These are phyloP conservation scores for Stachybotrys echinatus DNA, from an alignment of 2,329 filamentous ascomycete species.

Conservation along the genomic window DNA sequence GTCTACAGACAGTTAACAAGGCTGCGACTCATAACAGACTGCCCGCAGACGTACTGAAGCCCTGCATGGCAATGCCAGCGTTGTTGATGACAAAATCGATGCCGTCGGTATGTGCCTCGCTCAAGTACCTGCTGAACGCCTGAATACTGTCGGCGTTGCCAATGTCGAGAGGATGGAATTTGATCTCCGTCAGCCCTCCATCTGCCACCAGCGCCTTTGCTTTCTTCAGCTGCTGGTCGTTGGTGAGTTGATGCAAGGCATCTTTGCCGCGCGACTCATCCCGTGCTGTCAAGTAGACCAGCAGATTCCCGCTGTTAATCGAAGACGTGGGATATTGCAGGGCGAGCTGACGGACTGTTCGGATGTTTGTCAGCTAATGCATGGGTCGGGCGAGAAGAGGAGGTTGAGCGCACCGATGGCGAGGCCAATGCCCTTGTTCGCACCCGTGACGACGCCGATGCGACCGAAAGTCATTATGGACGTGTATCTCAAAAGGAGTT, in stretches of 20 bases:
- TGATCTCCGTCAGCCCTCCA: not conserved
- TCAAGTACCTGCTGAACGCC: not conserved
- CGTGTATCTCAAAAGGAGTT: too few relatives aligned
- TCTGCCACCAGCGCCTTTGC: not conserved
- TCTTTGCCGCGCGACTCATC: not conserved
- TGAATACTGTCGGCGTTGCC: not conserved
- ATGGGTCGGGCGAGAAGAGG: not conserved
- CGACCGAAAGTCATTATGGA: not conserved
- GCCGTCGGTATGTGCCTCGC: not conserved
- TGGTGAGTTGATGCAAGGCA: not conserved
- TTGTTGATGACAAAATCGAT: conserved; percentile 1
- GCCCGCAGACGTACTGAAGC: not conserved
- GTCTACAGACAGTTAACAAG: not conserved
- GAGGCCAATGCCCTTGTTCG: conserved; percentile 1
- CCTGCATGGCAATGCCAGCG: conserved; percentile 1
- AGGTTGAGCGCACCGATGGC: not conserved
- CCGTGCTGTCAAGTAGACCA: not conserved
- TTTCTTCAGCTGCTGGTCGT: not conserved
- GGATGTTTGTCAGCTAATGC: not conserved
- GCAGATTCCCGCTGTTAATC: not conserved
- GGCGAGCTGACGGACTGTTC: conserved; percentile 1
- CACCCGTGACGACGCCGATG: not conserved
- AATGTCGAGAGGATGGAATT: conserved; percentile 1
- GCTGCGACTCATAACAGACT: not conserved
- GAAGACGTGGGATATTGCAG: conserved; percentile 1